Percentiles rank a stretch among this genome's conserved stretches.
phyloP scores from a whole-genome alignment of 306 rosid genomes.

The Cucurbita argyrosperma region DNA sequence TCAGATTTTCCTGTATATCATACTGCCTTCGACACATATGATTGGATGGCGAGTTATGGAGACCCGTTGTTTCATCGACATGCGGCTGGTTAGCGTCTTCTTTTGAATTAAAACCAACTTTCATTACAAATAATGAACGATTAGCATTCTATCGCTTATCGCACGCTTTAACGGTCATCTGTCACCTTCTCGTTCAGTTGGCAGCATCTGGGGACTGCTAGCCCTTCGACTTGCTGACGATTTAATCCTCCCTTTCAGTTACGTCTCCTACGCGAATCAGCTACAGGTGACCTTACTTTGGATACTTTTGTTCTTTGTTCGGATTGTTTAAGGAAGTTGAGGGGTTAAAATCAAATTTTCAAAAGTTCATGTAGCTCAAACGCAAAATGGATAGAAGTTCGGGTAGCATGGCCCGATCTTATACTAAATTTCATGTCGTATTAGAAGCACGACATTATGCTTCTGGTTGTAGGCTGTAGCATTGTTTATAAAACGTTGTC shows the following conservation, averaged over 20 bases:
- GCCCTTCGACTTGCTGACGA: conserved; percentile 80
- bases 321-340: background rate
- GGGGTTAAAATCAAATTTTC: background rate
- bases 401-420: background rate
- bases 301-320: background rate
- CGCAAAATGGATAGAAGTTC: background rate
- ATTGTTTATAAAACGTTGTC: background rate
- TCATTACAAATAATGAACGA: background rate
- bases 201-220: conserved; percentile 83
- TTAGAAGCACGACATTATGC: background rate
- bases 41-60: conserved; percentile 78
- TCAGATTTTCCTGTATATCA: conserved; percentile 91
- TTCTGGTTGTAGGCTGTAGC: background rate
- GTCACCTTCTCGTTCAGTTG: conserved; percentile 30
- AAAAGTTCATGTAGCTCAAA: background rate
- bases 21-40: conserved; percentile 79
- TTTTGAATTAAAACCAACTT: background rate
- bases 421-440: background rate
- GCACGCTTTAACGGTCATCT: background rate
- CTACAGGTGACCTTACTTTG: conserved; percentile 34
- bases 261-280: conserved; percentile 55
- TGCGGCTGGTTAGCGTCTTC: conserved; percentile 49
- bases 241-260: conserved; percentile 58
- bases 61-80: conserved; percentile 89
- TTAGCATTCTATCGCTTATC: background rate